Evolutionary conservation across 257 asterid genomes (phyloP).

Genomic region (Leptodermis oblonga): DNA sequence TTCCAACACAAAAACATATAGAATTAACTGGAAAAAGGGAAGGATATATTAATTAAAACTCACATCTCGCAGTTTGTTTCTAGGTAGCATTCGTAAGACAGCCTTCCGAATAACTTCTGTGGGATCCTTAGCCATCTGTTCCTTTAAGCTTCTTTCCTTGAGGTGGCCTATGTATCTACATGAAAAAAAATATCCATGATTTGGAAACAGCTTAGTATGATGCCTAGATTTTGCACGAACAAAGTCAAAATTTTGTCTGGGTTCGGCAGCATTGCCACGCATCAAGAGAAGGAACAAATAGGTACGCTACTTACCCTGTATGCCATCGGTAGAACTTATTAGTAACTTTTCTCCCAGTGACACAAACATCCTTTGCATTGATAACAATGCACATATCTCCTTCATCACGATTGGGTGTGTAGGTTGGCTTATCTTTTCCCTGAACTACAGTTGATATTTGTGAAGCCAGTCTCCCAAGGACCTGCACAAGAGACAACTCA

Average conservation of each 20-base stretch:
- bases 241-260: background rate
- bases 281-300: conserved; percentile 10
- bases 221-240: conserved; percentile 17
- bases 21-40: background rate
- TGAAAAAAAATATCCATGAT: conserved; percentile 4
- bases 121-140: conserved; percentile 97
- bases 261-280: background rate
- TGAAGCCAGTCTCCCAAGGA: conserved; percentile 90
- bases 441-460: conserved; percentile 86
- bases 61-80: conserved; percentile 93
- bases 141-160: conserved; percentile 91
- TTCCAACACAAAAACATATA: background rate
- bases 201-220: background rate
- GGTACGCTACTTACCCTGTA: conserved; percentile 56
- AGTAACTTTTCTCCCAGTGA: conserved; percentile 92
- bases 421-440: conserved; percentile 95
- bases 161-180: conserved; percentile 83
- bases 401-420: conserved; percentile 66
- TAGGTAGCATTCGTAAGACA: conserved; percentile 89
- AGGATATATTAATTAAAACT: conserved; percentile 27
- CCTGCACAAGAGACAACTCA: conserved; percentile 33
- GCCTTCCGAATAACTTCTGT: conserved; percentile 98
- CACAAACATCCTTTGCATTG: conserved; percentile 82
- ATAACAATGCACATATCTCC: conserved; percentile 91
- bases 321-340: conserved; percentile 92